phyloP scores from a whole-genome alignment of 352 stramenopile genomes.

The Phytophthora agathidicida region DNA sequence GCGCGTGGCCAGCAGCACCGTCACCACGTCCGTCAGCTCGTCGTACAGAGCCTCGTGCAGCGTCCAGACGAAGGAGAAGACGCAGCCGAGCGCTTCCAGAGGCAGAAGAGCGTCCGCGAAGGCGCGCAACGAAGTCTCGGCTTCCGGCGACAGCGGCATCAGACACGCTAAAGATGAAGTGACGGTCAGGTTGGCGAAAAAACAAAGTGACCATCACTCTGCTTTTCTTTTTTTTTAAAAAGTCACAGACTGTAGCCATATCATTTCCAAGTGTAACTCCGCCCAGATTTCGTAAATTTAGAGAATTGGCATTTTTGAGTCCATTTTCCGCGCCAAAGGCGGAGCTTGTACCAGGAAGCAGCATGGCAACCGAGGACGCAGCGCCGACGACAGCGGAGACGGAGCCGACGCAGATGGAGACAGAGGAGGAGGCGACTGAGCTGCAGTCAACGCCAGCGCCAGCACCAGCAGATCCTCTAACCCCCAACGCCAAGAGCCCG shows the following conservation, averaged over 20 bases:
- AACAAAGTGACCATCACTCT: conserved; percentile 18
- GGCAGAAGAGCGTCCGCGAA: conserved; percentile 38
- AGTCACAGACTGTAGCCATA: conserved; percentile 9
- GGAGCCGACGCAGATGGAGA: conserved; percentile 6
- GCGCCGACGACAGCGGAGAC: neutral
- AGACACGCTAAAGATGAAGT: no score
- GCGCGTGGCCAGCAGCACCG: conserved; percentile 40
- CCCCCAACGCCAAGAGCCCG: no score
- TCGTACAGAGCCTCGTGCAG: conserved; percentile 38
- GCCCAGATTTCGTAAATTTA: conserved; percentile 33
- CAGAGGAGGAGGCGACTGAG: neutral
- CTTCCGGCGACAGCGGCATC: conserved; percentile 1
- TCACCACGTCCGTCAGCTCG: conserved; percentile 39
- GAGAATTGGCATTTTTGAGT: no score
- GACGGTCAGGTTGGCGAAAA: no score
- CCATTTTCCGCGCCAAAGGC: conserved; percentile 23
- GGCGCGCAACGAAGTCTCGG: conserved; percentile 10
- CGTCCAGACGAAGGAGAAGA: conserved; percentile 53
- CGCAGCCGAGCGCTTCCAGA: conserved; percentile 48
- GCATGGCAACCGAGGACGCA: conserved; percentile 13
- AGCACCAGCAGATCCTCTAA: neutral
- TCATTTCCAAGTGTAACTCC: no score
- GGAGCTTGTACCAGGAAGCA: neutral
- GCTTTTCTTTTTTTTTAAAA: conserved; percentile 3
- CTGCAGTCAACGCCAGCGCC: neutral